Conservation (phyloP, 2,329 filamentous ascomycete genomes). For the Drechslera avenae region DNA sequence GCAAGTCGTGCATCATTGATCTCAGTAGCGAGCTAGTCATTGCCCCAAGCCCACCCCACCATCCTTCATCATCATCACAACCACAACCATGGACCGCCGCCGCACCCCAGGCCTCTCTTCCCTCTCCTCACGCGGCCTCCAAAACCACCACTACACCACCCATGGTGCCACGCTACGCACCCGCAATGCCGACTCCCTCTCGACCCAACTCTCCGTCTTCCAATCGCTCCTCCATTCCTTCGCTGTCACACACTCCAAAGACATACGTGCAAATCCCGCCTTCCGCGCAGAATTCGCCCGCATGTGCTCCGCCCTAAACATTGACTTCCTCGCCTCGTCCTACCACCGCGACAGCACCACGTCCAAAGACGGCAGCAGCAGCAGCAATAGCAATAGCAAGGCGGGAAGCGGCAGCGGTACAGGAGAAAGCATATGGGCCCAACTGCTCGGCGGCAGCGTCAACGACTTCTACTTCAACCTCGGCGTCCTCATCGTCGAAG, state of each 20-base stretch:
- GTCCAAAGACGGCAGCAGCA: constrained; percentile 35
- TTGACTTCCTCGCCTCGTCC: constrained; percentile 78
- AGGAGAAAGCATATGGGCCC: constrained; percentile 80
- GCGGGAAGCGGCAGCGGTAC: constrained; percentile 47
- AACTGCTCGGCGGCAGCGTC: constrained; percentile 86
- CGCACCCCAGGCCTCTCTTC: constrained; percentile 90
- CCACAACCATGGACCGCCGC: constrained; percentile 55
- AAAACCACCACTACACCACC: constrained; percentile 85
- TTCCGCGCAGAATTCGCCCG: constrained; percentile 97
- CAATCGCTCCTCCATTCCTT: constrained; percentile 95
- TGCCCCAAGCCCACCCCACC: too few relatives aligned
- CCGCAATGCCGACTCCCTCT: constrained; percentile 81
- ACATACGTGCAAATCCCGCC: constrained; percentile 91
- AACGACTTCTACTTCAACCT: constrained; percentile 99
- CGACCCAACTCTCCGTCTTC: constrained; percentile 94
- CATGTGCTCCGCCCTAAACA: constrained; percentile 97
- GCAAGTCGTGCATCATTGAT: too few relatives aligned
- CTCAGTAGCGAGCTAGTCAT: too few relatives aligned
- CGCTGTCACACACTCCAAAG: constrained; percentile 89
- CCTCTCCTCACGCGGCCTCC: constrained; percentile 62
- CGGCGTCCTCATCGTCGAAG: constrained; percentile 91
- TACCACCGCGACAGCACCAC: constrained; percentile 53
- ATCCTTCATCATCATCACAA: background rate
- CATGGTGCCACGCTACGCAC: constrained; percentile 88
- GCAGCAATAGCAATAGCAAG: constrained; percentile 41